Conservation (phyloP, 345 rosid genomes). For the Gossypium thurberi region DNA sequence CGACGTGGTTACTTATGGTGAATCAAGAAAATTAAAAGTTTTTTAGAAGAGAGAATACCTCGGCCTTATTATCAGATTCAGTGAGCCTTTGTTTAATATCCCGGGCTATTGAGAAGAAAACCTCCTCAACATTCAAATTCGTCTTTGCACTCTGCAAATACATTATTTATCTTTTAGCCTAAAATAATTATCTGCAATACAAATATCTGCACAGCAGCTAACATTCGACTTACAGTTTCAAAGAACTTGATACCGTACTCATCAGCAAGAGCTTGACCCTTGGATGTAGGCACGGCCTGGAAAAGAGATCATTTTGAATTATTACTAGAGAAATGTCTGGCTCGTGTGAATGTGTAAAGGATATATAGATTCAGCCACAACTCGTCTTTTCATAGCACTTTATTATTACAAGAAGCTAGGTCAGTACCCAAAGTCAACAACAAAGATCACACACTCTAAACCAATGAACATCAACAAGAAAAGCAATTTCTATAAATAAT, state of each 20-base stretch:
- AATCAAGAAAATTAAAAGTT: neutral
- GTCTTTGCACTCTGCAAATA: constrained; percentile 55
- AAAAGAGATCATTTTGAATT: neutral
- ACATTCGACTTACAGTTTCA: constrained; percentile 50
- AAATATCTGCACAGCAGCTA: neutral
- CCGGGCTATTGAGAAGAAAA: constrained; percentile 53
- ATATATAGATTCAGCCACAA: too few species aligned
- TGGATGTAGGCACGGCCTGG: constrained; percentile 75
- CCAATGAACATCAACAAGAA: neutral
- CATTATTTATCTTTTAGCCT: neutral
- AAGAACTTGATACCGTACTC: constrained; percentile 78
- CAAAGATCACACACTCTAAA: too few species aligned
- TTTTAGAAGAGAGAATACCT: constrained; percentile 24
- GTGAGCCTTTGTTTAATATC: constrained; percentile 55
- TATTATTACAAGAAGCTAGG: too few species aligned
- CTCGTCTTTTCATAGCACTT: too few species aligned
- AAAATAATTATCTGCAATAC: neutral
- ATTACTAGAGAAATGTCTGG: neutral
- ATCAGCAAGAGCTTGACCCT: constrained; percentile 80
- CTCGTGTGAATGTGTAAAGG: too few species aligned
- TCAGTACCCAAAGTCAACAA: too few species aligned
- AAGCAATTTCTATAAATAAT: neutral
- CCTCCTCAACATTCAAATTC: constrained; percentile 55
- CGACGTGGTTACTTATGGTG: neutral
- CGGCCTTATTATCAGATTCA: constrained; percentile 43